Evolutionary conservation across 306 rosid genomes (phyloP), one percentile per base, ranked within the genome.

Genomic region (Albizia julibrissin): DNA sequence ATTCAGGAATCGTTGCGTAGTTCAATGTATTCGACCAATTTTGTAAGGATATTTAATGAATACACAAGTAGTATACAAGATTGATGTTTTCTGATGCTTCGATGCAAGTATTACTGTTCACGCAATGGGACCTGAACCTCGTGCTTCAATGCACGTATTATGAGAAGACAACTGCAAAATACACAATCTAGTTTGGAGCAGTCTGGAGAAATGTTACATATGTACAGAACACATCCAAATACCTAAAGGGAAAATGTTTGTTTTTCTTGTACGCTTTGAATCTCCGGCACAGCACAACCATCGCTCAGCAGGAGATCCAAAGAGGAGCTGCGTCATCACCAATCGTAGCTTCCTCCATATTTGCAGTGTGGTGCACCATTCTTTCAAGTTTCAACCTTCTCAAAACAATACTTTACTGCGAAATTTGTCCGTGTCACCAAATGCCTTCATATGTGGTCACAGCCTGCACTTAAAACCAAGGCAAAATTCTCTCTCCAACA

Each of bases 361-460:
- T 74, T 40, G 86, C 87, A 85, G 61, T 31, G 76, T 34, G 66
- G 87, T 54, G 69, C 70, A 62, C 81, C 54, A 59, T 84, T 79
- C 61, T 72, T 54, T 29, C 81, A 65, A 82, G 69, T 75, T 52
- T 29, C 85, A 74, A 84, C 73, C 80, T 79, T 75, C 61, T 82
- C 61, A 82, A 78, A 74, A 50, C 43, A 64, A 58, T 65, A 75
- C 54, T 67, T 72, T 49, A 68, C 64, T 46, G 70, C 50, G 79
- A 75, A 37, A 61, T 31, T 59, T 46, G 73, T 81, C 40, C 62
- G 34, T 40, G 86, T 79, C 85, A 72, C 80, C 79, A 33, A 72
- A 58, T 46, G 62, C 79, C 86, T 84, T 72, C 67, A 64, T 84
- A 54, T 76, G 71, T 46, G 43, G 56, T 69, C 64, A 75, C 86